Evolutionary conservation across 1,284 basidiomycete species (phyloP), one percentile per base, ranked within the genome.

Genomic region (Trichosporon ovoides): DNA sequence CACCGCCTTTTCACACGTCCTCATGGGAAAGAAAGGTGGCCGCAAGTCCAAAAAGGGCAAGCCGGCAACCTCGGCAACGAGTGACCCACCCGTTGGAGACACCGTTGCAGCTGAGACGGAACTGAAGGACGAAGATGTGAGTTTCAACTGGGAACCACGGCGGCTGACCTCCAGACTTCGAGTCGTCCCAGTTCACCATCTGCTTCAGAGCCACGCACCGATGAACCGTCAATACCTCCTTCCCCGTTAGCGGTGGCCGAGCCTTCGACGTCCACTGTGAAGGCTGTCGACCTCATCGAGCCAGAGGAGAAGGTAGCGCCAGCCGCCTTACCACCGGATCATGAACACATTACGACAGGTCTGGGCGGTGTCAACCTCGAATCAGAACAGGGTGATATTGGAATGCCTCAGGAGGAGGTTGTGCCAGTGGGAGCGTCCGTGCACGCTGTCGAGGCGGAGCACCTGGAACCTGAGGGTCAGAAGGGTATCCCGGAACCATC

Each of bases 21-120:
- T 28, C 24, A 48, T 48, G 43, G 43, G 43, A 22, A 48, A 48
- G 43, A 48, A 48, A 48, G 43, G 43, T 48, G 43, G 43, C 24
- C 43, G 43, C 43, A 48, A 48, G 43, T 22, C 24, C 22, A 48
- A 48, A 16, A 48, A 48, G 43, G 43, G 43, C 43, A 48, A 48
- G 22, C 6, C 13, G 37, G 37, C 24, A n/a, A 24, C 16, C 24
- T 24, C 43, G 28, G 43, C 43, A 20, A 22, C n/a, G 43, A 24
- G 28, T 16, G 24, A 22, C 7, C 43, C 43, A 24, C 43, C 28
- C 24, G 28, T 22, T 9, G 24, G 28, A n/a, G n/a, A n/a, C n/a
- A n/a, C n/a, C 43, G 28, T 3, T 14, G 43, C 43, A 9, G 24
- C 43, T 16, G 22, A 48, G 43, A 16, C 7, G 7, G n/a, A n/a